Conservation (phyloP, 2,329 filamentous ascomycete genomes). For the Coniella vitis region DNA sequence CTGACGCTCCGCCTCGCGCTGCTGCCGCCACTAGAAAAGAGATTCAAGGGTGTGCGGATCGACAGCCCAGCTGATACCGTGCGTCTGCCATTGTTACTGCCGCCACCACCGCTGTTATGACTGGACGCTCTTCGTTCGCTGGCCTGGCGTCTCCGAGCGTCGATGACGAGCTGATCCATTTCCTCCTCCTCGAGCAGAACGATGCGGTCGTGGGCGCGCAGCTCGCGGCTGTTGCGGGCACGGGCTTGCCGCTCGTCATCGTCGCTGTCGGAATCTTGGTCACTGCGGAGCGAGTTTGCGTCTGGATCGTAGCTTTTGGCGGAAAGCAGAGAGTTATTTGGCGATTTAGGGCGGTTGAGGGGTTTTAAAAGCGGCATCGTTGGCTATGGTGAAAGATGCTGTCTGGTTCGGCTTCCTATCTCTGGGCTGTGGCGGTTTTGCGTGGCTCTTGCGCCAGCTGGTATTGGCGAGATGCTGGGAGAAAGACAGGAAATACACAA, state of each 20-base stretch:
- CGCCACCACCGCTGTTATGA: neutral
- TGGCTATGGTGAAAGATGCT: neutral
- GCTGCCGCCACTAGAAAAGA: constrained; percentile 28
- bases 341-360: constrained; percentile 13
- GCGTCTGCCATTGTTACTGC: neutral
- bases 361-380: constrained; percentile 16
- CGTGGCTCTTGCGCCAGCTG: constrained; percentile 12
- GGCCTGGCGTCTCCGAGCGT: constrained; percentile 40
- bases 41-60: constrained; percentile 42
- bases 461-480: neutral
- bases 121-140: constrained; percentile 36
- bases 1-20: too few species aligned
- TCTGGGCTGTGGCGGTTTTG: too few species aligned
- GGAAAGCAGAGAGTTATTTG: constrained; percentile 47
- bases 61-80: constrained; percentile 34
- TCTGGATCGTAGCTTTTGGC: constrained; percentile 62
- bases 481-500: too few species aligned
- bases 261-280: constrained; percentile 70
- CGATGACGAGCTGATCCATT: constrained; percentile 52
- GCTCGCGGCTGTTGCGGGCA: constrained; percentile 61
- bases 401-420: too few species aligned
- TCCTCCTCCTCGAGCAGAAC: constrained; percentile 74
- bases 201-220: constrained; percentile 61
- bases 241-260: constrained; percentile 62
- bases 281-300: constrained; percentile 59